Evolutionary conservation across 495 filamentous ascomycete genomes (phyloP).

Genomic region (Penicillium cataractarum): DNA sequence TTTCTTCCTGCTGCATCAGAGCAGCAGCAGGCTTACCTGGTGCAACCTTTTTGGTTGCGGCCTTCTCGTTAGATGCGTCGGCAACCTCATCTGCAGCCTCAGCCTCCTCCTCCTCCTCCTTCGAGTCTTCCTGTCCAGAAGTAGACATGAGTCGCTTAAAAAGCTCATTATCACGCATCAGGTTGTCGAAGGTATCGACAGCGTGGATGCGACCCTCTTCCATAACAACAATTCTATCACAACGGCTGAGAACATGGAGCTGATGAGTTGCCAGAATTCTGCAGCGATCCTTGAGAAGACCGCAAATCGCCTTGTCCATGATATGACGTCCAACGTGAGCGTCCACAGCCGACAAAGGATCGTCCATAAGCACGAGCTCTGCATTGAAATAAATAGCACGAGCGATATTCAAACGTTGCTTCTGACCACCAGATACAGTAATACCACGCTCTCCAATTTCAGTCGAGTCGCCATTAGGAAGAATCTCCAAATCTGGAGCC

Average conservation of each 20-base stretch:
- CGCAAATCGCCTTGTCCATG: slow-evolving; percentile 93
- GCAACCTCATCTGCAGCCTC: slow-evolving; percentile 48
- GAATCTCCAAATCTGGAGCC: slow-evolving; percentile 55
- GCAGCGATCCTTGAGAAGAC: slow-evolving; percentile 85
- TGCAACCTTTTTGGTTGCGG: slow-evolving; percentile 62
- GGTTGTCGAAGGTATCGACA: slow-evolving; percentile 83
- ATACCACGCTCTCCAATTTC: slow-evolving; percentile 66
- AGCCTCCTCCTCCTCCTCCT: slow-evolving; percentile 36
- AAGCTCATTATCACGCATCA: slow-evolving; percentile 72
- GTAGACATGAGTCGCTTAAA: slow-evolving; percentile 85
- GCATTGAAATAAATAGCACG: slow-evolving; percentile 84
- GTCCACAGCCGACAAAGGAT: slow-evolving; percentile 81
- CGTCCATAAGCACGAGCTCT: slow-evolving; percentile 82
- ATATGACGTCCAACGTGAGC: slow-evolving; percentile 91
- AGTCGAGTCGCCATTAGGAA: slow-evolving; percentile 59
- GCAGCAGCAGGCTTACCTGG: slow-evolving; percentile 56
- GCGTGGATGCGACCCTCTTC: slow-evolving; percentile 80
- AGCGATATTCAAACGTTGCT: slow-evolving; percentile 74
- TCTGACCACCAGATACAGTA: slow-evolving; percentile 69
- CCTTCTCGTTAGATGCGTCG: slow-evolving; percentile 53
- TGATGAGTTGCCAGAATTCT: slow-evolving; percentile 93
- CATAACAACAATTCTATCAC: slow-evolving; percentile 90
- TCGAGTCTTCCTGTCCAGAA: slow-evolving; percentile 72
- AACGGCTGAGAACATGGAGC: slow-evolving; percentile 86
- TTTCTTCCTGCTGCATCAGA: slow-evolving; percentile 92